Base-by-base conservation (phyloP, 768 basidiomycete genomes). In the Lactarius indigo region DNA sequence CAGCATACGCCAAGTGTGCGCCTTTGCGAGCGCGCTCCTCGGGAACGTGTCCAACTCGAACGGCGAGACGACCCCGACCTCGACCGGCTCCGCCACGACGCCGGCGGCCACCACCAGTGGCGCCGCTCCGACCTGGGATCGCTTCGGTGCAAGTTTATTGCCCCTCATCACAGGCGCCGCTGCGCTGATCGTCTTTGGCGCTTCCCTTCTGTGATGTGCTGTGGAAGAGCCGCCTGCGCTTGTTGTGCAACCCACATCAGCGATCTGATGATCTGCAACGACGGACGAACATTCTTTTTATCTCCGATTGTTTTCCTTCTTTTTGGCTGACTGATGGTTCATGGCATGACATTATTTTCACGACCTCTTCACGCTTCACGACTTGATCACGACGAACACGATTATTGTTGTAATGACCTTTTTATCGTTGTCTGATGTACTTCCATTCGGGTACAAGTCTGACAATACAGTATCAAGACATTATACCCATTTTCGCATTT, bases 1-100 rank as follows among this genome's bases (percentile, higher is more conserved):
- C 15, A 84, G 82, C 39, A 81, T 87, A 72, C 79, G 81, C 44
- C 76, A 78, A 30, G 77, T 87, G 31, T 89, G 87, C 71, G 82
- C 79, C 0, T 37, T 87, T 5, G 76, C 79, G 65, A 84, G 83
- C 71, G 76, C 83, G 1, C 71, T 88, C 5, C 74, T 88, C 5
- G 86, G 85, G 13, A 80, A 82, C 63, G 85, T 81, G 20, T 79
- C 83, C 12, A 77, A 75, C 20, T 72, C 78, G 7, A 76, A 84
- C 68, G 79, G 80, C 8, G 80, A 81, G 68, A 69, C 75, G 23
- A 76, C 79, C 3, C 74, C 78, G 17, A 74, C 66, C 20, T 7
- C 5, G 2, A 52, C 73, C 9, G 66, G 67, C 35, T 31, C 73
- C 1, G 39, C 73, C 13, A 2, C 47, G 12, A 15, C 47, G 13